Evolutionary conservation across 1,284 basidiomycete species (phyloP), one percentile per base, ranked within the genome.

Genomic region (Malassezia yamatoensis): DNA sequence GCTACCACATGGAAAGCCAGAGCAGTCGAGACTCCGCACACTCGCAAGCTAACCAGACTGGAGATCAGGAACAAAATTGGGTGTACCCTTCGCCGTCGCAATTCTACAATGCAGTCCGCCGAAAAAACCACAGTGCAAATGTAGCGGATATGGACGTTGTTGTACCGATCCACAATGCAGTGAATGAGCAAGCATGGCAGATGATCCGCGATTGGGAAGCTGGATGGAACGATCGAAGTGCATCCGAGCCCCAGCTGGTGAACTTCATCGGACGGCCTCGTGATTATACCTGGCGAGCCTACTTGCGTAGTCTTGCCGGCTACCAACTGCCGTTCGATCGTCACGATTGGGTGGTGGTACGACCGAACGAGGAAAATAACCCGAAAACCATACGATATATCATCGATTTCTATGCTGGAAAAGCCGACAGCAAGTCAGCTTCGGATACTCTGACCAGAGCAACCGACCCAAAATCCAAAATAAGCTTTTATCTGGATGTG

Each of bases 101-200:
- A 77, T 98, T 98, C 80, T 98, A 87, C 77, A 81, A 86, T 20
- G 94, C 94, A 8, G 90, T 98, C 84, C 82, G 85, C 58, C 83
- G 93, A 56, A 98, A 98, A 78, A 62, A 69, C 83, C 94, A 70
- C 45, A 57, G 66, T 70, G 79, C 42, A 5, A 81, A 84, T 16
- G 82, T 85, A 15, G 73, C 80, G 18, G 93, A 96, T 77, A 96
- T 98, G 91, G 83, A 82, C 68, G 87, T 89, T 20, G 85, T 99
- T 65, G 90, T 99, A 7, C 93, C 93, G 7, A 98, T 99, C 55
- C 93, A 99, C 77, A 99, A 98, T 72, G 93, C 93, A 33, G 94
- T 98, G 58, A 99, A 99, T 72, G 94, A 98, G 77, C 84, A 87
- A 58, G 89, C 91, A 3, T 99, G 93, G 93, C 78, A 79, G 46